Base-by-base conservation (phyloP, 805 yeast genomes). In the Candida caryicola region DNA sequence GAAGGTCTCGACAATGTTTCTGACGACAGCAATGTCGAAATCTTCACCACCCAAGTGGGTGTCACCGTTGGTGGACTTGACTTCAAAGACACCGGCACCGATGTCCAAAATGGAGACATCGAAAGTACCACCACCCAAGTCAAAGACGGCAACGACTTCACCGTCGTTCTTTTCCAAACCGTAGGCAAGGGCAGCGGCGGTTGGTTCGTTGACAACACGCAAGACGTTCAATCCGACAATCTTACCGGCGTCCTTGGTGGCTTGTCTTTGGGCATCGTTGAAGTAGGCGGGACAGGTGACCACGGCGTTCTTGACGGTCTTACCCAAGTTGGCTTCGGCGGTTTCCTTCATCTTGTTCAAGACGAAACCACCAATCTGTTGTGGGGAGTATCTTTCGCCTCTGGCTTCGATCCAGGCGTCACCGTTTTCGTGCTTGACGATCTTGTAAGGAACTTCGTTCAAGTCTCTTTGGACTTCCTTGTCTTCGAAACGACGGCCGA, bases 51-150 rank as follows among this genome's bases (percentile, higher is more conserved):
- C 95, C 62, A 85, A 73, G 71, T 85, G 95, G 52, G 95, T 85
- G 72, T 85, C 93, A 81, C 95, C 97, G 71, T 90, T 90, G 62
- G 97, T 89, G 47, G 96, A 87, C 75, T 89, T 89, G 66, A 89
- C 97, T 77, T 89, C 97, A 59, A 89, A 89, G 52, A 89, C 97
- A 77, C 97, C 97, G 63, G 89, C 88, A 73, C 90, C 96, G 57
- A 89, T 90, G 76, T 90, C 97, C 62, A 89, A 78, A 64, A 89
- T 86, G 55, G 97, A 89, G 70, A 89, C 84, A 84, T 89, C 97
- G 66, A 89, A 89, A 59, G 97, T 89, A 81, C 97, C 97, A 69
- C 97, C 97, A 81, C 97, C 97, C 61, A 89, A 78, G 73, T 89
- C 97, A 74, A 90, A 89, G 51, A 89, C 97, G 46, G 97, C 97